Percentiles rank a stretch among this genome's conserved stretches.
Evolutionary conservation across 768 basidiomycete species (phyloP).

Genomic region (Phaeolepiota aurea): DNA sequence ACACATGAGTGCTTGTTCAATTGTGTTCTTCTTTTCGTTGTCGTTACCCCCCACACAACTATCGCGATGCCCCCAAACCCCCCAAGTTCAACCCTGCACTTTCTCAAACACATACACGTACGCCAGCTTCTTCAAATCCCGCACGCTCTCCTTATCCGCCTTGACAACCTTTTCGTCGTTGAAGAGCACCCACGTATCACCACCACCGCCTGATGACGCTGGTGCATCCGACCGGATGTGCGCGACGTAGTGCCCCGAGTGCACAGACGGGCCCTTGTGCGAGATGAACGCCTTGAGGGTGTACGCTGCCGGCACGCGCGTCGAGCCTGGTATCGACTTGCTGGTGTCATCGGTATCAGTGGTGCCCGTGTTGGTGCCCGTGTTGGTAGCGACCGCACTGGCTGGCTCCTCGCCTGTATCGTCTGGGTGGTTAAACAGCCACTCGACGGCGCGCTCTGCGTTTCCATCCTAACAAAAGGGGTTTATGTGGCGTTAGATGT

Average conservation of each 20-base stretch:
- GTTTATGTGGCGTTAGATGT: no score
- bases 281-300: conserved; percentile 90
- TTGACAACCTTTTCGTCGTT: conserved; percentile 96
- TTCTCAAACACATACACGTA: conserved; percentile 93
- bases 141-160: conserved; percentile 77
- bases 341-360: no score
- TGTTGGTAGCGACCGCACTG: conserved; percentile 11
- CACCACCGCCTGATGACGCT: no score
- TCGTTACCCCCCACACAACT: no score
- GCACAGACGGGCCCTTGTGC: conserved; percentile 93
- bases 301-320: conserved; percentile 65
- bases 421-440: conserved; percentile 92
- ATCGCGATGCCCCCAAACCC: no score
- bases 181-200: conserved; percentile 75
- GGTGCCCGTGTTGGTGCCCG: no score
- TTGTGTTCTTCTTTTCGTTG: no score
- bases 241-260: conserved; percentile 91
- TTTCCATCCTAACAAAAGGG: conserved; percentile 67
- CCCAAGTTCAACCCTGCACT: no score
- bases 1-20: no score
- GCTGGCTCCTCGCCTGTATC: conserved; percentile 60
- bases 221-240: no score
- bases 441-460: conserved; percentile 85
- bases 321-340: conserved; percentile 40
- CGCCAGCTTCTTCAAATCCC: conserved; percentile 73